Evolutionary conservation across 148 eudicot species (phyloP).

Genomic region (Beta vulgaris): DNA sequence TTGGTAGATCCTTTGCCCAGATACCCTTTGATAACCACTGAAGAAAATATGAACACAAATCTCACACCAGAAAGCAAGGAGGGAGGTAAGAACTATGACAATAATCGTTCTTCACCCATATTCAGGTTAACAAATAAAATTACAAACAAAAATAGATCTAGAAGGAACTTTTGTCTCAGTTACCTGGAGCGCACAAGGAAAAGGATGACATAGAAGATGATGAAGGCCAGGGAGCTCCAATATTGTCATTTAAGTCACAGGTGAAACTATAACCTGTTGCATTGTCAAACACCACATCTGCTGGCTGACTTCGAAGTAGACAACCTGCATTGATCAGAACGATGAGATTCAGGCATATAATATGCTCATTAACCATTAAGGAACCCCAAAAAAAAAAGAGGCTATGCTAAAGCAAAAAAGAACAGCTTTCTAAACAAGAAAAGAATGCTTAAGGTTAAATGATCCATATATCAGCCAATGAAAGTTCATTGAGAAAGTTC

Average conservation of each 20-base stretch:
- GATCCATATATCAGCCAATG: background rate
- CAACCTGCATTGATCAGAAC: conserved; percentile 56
- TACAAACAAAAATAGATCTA: background rate
- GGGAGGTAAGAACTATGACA: background rate
- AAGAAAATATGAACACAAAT: background rate
- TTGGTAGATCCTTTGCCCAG: background rate
- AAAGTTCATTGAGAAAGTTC: background rate
- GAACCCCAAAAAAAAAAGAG: background rate
- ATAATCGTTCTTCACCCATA: background rate
- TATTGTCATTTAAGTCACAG: conserved; percentile 90
- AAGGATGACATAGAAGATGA: conserved; percentile 80
- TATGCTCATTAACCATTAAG: background rate
- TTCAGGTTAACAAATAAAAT: background rate
- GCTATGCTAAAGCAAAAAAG: background rate
- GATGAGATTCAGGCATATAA: conserved; percentile 8
- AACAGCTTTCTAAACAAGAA: background rate
- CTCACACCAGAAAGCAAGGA: background rate
- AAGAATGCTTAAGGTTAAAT: background rate
- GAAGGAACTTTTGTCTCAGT: background rate
- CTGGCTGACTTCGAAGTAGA: conserved; percentile 81
- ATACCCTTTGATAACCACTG: background rate
- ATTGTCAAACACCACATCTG: conserved; percentile 77
- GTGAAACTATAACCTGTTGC: conserved; percentile 76
- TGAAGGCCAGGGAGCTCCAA: conserved; percentile 96
- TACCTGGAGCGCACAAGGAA: conserved; percentile 98